Percentiles rank a stretch among this genome's conserved stretches.
These are phyloP conservation scores for Carex scoparia DNA, from an alignment of 176 grass and related monocot species.

Conservation along the genomic window DNA sequence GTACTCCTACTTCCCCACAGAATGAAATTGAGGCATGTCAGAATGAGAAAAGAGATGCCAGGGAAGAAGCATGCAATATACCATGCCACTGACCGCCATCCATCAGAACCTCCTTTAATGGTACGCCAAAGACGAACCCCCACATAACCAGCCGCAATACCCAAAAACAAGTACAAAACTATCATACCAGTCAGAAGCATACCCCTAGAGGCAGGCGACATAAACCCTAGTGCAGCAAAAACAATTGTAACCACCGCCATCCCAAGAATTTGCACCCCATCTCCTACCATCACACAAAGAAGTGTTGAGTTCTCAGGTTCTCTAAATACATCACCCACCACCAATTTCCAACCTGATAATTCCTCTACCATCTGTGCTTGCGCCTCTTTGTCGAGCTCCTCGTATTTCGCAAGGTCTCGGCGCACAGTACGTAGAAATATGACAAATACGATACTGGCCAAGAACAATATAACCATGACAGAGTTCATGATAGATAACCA, in stretches of 20 bases:
- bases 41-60: constrained; percentile 52
- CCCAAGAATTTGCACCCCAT: constrained; percentile 71
- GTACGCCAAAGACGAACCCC: constrained; percentile 59
- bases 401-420: constrained; percentile 75
- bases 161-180: constrained; percentile 76
- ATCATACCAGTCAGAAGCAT: constrained; percentile 94
- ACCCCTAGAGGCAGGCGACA: constrained; percentile 81
- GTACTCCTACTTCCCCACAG: constrained; percentile 77
- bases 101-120: constrained; percentile 59
- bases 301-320: constrained; percentile 66
- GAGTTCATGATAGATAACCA: constrained; percentile 98
- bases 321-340: constrained; percentile 82
- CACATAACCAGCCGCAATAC: constrained; percentile 62
- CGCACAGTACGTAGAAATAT: constrained; percentile 85
- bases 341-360: constrained; percentile 83
- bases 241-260: constrained; percentile 65
- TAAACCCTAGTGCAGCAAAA: constrained; percentile 73
- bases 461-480: constrained; percentile 83
- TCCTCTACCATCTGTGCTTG: constrained; percentile 87
- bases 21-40: constrained; percentile 70
- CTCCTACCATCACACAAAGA: constrained; percentile 71
- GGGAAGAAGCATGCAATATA: constrained; percentile 78
- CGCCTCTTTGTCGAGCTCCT: constrained; percentile 64
- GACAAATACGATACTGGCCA: constrained; percentile 90
- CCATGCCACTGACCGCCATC: constrained; percentile 74